These are phyloP conservation scores for Mucor saturninus DNA, from an alignment of 371 early-diverging fungal genomes.

Conservation along the genomic window DNA sequence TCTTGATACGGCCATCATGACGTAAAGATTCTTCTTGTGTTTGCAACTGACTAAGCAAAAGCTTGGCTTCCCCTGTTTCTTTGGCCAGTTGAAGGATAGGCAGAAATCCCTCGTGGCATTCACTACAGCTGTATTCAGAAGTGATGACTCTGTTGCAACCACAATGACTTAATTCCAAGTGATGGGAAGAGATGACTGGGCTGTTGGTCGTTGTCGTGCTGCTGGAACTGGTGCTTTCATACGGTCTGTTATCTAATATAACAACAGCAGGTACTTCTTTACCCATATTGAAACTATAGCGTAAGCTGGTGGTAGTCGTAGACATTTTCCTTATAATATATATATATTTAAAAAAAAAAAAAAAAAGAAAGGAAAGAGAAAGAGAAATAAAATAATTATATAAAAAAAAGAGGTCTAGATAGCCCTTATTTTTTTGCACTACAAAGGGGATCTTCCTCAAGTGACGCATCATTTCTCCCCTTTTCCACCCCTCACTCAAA, in stretches of 20 bases:
- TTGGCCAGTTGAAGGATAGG: background rate
- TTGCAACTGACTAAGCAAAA: constrained; percentile 10
- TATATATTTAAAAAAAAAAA: background rate
- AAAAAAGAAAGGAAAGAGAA: background rate
- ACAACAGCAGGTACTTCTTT: constrained; percentile 1
- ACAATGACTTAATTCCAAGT: constrained; percentile 5
- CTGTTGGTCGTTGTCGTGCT: constrained; percentile 26
- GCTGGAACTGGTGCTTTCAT: constrained; percentile 17
- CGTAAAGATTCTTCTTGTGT: background rate
- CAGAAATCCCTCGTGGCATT: constrained; percentile 6
- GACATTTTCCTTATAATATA: background rate
- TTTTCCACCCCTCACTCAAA: background rate
- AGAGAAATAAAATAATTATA: constrained; percentile 5
- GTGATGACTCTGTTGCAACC: constrained; percentile 14
- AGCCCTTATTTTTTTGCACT: constrained; percentile 1
- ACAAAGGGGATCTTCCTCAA: constrained; percentile 6
- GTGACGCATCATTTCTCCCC: constrained; percentile 18
- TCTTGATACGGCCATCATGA: background rate
- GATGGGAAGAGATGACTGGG: constrained; percentile 20
- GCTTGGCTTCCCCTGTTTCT: constrained; percentile 11
- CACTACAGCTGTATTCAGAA: constrained; percentile 8
- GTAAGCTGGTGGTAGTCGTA: background rate
- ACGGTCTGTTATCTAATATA: constrained; percentile 10
- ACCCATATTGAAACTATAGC: background rate
- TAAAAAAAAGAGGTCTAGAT: background rate